These are phyloP conservation scores for Coprinopsis marcescibilis DNA, from an alignment of 768 basidiomycete species.

Conservation along the genomic window DNA sequence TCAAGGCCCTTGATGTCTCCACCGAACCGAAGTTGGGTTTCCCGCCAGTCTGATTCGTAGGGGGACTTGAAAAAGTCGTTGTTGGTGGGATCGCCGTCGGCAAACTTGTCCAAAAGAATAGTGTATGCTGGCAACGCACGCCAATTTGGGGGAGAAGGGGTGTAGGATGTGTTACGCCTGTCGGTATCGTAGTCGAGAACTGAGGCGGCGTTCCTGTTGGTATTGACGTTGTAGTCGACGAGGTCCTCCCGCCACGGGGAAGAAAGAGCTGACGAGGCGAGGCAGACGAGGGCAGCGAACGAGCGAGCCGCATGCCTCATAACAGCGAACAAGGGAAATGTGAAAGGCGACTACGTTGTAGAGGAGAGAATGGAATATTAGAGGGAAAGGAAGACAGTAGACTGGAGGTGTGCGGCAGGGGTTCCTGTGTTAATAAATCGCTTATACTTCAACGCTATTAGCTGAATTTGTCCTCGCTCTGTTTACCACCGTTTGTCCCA, in stretches of 20 bases:
- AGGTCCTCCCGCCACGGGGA: constrained; percentile 68
- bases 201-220: constrained; percentile 63
- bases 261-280: constrained; percentile 37
- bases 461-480: neutral
- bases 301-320: constrained; percentile 46
- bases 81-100: constrained; percentile 87
- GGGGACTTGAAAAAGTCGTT: constrained; percentile 82
- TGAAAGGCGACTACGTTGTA: constrained; percentile 2
- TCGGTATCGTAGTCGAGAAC: constrained; percentile 60
- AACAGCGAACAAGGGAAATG: constrained; percentile 8
- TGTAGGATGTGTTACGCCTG: constrained; percentile 63
- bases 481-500: no score
- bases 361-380: constrained; percentile 3
- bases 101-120: constrained; percentile 87
- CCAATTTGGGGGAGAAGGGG: constrained; percentile 82
- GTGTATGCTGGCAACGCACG: constrained; percentile 75
- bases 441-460: no score
- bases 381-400: constrained; percentile 4
- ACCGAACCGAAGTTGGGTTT: constrained; percentile 85
- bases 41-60: constrained; percentile 81
- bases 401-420: constrained; percentile 6
- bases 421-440: no score
- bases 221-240: constrained; percentile 71
- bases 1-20: constrained; percentile 82
- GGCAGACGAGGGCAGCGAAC: constrained; percentile 31